Evolutionary conservation across 805 yeast species (phyloP).

Genomic region (Blastobotrys americana): DNA sequence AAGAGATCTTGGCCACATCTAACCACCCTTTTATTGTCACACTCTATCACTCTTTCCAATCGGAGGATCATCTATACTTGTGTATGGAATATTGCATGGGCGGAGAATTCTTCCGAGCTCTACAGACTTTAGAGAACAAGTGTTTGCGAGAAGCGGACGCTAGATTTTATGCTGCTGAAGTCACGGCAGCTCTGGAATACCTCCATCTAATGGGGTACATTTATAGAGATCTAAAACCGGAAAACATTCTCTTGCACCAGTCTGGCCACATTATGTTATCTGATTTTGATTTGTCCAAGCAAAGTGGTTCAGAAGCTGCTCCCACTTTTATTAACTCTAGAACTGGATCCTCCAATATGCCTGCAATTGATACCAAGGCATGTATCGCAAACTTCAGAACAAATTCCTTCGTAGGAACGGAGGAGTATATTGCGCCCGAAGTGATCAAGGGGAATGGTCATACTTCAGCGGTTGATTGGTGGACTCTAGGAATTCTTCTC

Average conservation of each 20-base stretch:
- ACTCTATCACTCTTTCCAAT: constrained; percentile 90
- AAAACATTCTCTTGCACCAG: constrained; percentile 86
- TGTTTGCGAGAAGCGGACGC: constrained; percentile 87
- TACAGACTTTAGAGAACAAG: constrained; percentile 83
- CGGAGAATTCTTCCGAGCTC: constrained; percentile 94
- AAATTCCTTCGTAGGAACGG: constrained; percentile 97
- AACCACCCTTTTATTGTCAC: constrained; percentile 98
- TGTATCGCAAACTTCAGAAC: constrained; percentile 96
- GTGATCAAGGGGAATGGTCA: constrained; percentile 96
- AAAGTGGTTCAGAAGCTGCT: constrained; percentile 64
- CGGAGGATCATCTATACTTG: constrained; percentile 80
- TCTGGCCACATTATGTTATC: constrained; percentile 97
- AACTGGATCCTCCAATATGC: constrained; percentile 36
- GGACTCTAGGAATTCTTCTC: constrained; percentile 92
- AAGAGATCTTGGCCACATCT: constrained; percentile 88
- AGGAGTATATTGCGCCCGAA: constrained; percentile 97
- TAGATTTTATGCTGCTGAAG: constrained; percentile 91
- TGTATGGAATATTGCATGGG: constrained; percentile 99
- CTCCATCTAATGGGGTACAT: constrained; percentile 95
- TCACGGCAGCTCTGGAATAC: constrained; percentile 92
- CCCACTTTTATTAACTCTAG: constrained; percentile 55
- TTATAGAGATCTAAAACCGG: constrained; percentile 94
- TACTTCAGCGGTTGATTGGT: constrained; percentile 98
- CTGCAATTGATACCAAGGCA: constrained; percentile 83
- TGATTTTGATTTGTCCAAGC: constrained; percentile 93